phyloP scores from a whole-genome alignment of 345 rosid species.

The Aquilaria malaccensis region DNA sequence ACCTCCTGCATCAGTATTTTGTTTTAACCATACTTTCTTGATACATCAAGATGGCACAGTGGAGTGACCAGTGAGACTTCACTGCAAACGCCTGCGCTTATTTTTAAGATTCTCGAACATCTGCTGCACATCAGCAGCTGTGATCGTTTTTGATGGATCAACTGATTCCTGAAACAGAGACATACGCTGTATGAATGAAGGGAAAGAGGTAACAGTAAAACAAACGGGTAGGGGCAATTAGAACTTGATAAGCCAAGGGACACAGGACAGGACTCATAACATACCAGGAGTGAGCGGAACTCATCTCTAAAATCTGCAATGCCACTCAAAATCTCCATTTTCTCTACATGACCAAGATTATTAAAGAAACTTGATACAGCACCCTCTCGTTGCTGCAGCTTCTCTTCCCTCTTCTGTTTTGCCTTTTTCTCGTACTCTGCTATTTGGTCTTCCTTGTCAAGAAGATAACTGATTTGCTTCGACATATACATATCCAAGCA shows the following conservation, averaged over 20 bases:
- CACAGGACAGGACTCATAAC: neutral
- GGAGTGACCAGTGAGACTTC: neutral
- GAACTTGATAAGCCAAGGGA: neutral
- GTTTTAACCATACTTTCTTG: no score
- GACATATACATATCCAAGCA: slow-evolving; percentile 58
- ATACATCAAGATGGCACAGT: no score
- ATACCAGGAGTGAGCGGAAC: slow-evolving; percentile 66
- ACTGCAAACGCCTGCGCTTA: slow-evolving; percentile 62
- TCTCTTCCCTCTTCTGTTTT: slow-evolving; percentile 84
- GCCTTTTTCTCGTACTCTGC: slow-evolving; percentile 84
- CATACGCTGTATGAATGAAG: neutral
- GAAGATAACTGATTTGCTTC: slow-evolving; percentile 54
- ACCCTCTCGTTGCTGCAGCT: slow-evolving; percentile 75
- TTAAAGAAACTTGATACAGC: slow-evolving; percentile 54
- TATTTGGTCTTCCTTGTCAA: slow-evolving; percentile 82
- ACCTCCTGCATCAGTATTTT: no score
- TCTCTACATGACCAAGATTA: slow-evolving; percentile 79
- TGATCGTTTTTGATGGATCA: slow-evolving; percentile 81
- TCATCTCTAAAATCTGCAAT: slow-evolving; percentile 79
- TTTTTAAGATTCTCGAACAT: slow-evolving; percentile 88
- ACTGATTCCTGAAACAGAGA: slow-evolving; percentile 46
- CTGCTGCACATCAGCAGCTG: slow-evolving; percentile 70
- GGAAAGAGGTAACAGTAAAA: neutral
- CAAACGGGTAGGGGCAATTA: neutral
- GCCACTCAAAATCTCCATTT: slow-evolving; percentile 86